A percentile compares a stretch with the other conserved stretches of the same genome.
These are phyloP conservation scores for Pleurotus platypus DNA, from an alignment of 768 basidiomycete species.

Conservation along the genomic window DNA sequence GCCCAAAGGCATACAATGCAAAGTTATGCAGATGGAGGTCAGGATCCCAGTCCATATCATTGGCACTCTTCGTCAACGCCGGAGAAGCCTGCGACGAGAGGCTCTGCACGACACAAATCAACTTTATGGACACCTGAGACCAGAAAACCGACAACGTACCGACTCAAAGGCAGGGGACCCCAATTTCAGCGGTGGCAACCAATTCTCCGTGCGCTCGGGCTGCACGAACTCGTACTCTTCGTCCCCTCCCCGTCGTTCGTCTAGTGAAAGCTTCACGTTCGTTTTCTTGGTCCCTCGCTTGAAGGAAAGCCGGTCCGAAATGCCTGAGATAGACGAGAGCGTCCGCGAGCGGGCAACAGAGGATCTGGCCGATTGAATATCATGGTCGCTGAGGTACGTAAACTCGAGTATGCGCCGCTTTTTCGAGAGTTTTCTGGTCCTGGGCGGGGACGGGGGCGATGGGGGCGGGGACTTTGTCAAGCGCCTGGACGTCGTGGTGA, in stretches of 20 bases:
- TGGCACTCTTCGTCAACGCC: background rate
- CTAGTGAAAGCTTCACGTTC: background rate
- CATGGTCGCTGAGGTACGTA: background rate
- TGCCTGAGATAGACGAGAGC: background rate
- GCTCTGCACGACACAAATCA: background rate
- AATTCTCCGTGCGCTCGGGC: background rate
- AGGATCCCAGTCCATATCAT: conserved; percentile 1
- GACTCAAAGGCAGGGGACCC: background rate
- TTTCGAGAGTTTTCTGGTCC: background rate
- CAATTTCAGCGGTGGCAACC: background rate
- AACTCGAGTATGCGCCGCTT: background rate
- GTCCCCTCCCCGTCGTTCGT: too few species aligned
- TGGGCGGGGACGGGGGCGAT: background rate
- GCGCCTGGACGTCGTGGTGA: background rate
- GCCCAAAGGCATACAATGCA: background rate
- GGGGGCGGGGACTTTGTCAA: background rate
- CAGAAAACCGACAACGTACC: background rate
- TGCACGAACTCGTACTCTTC: too few species aligned
- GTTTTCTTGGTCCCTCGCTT: background rate
- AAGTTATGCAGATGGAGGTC: background rate
- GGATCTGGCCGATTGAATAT: background rate
- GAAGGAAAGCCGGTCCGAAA: background rate
- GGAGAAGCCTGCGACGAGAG: background rate
- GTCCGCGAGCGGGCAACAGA: background rate
- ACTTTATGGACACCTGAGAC: background rate